Evolutionary conservation across 108 stramenopile species (phyloP).

Genomic region (Cyclotella baltica): DNA sequence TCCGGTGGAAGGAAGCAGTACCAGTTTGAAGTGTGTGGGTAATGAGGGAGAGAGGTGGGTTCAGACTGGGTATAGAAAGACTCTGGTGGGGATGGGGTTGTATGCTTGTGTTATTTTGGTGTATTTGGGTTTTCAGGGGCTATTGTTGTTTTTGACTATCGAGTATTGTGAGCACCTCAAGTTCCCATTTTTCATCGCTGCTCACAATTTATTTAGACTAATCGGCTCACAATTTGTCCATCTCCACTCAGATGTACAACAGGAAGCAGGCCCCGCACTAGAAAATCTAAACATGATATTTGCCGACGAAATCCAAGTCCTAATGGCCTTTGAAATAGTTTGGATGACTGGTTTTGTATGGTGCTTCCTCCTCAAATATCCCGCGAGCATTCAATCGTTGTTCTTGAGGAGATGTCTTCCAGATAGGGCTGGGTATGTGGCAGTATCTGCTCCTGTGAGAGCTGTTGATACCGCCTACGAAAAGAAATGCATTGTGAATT

Average conservation of each 20-base stretch:
- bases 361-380: slow-evolving; percentile 55
- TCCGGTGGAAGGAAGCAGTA: slow-evolving; percentile 42
- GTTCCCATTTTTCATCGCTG: neutral
- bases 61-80: slow-evolving; percentile 66
- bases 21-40: slow-evolving; percentile 8
- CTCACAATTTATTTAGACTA: neutral
- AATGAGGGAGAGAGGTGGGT: slow-evolving; percentile 27
- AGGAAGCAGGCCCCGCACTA: slow-evolving; percentile 38
- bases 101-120: slow-evolving; percentile 50
- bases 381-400: slow-evolving; percentile 48
- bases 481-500: slow-evolving; percentile 18
- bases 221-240: neutral
- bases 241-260: slow-evolving; percentile 40
- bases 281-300: slow-evolving; percentile 36
- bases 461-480: slow-evolving; percentile 21
- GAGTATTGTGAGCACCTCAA: slow-evolving; percentile 38
- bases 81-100: slow-evolving; percentile 52
- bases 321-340: slow-evolving; percentile 60
- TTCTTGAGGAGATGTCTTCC: slow-evolving; percentile 60
- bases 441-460: slow-evolving; percentile 50
- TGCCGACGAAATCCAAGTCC: slow-evolving; percentile 61
- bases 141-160: slow-evolving; percentile 49
- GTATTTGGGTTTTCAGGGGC: slow-evolving; percentile 33
- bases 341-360: slow-evolving; percentile 63
- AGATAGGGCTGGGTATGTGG: slow-evolving; percentile 56